These are phyloP conservation scores for Primulina tabacum DNA, from an alignment of 257 asterid species.

Conservation along the genomic window DNA sequence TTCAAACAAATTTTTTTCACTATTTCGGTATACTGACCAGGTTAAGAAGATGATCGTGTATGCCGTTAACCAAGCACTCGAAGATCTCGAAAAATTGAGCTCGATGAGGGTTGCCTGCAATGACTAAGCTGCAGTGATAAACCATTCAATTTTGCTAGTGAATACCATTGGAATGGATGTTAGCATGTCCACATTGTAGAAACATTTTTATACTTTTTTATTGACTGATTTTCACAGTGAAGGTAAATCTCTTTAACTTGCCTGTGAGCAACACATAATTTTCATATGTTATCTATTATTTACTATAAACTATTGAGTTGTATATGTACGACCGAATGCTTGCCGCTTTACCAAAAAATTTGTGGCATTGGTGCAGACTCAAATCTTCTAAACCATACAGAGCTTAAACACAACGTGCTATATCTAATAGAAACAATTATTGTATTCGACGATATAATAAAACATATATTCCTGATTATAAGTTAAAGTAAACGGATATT, in stretches of 20 bases:
- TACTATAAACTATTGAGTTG: too few relatives aligned
- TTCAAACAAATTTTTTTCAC: neutral
- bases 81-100: conserved; percentile 53
- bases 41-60: conserved; percentile 86
- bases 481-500: too few relatives aligned
- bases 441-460: too few relatives aligned
- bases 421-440: too few relatives aligned
- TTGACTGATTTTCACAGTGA: neutral
- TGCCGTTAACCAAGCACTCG: conserved; percentile 58
- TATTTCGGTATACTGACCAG: conserved; percentile 32
- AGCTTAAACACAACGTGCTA: too few relatives aligned
- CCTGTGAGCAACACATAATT: neutral
- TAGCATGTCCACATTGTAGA: neutral
- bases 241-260: neutral
- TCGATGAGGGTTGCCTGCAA: conserved; percentile 13
- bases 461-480: too few relatives aligned
- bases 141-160: conserved; percentile 18
- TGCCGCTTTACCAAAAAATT: too few relatives aligned
- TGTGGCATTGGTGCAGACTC: too few relatives aligned
- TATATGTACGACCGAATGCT: too few relatives aligned
- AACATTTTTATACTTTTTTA: neutral
- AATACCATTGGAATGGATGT: neutral
- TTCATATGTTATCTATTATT: too few relatives aligned
- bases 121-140: neutral
- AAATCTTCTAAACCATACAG: too few relatives aligned